A percentile compares a stretch with the other conserved stretches of the same genome.
Evolutionary conservation across 2,329 filamentous ascomycete genomes (phyloP).

Genomic region (Cercospora citrullina): DNA sequence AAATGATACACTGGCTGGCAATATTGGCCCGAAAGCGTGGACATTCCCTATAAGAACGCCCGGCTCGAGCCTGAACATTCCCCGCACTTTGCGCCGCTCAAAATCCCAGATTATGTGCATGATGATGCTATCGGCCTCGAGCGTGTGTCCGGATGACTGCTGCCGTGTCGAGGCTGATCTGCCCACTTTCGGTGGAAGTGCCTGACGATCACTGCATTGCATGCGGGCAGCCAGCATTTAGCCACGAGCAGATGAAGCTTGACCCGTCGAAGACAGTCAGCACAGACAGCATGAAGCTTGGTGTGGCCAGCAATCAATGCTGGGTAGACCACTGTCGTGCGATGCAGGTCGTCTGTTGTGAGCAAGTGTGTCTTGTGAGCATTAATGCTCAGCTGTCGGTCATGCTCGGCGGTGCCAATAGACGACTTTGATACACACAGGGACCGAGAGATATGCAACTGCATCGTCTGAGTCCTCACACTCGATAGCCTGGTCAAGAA

Average conservation of each 20-base stretch:
- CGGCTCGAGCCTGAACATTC: background rate
- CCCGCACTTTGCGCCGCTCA: slow-evolving; percentile 5
- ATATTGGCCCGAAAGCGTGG: background rate
- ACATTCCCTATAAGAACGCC: background rate
- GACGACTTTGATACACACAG: background rate
- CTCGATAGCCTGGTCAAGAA: background rate
- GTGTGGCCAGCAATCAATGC: background rate
- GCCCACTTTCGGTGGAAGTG: slow-evolving; percentile 11
- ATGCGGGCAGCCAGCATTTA: slow-evolving; percentile 4
- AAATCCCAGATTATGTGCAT: slow-evolving; percentile 1
- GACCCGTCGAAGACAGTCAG: background rate
- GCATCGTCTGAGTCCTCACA: background rate
- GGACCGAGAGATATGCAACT: background rate
- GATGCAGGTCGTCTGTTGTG: background rate
- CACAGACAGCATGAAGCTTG: background rate
- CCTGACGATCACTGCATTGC: slow-evolving; percentile 15
- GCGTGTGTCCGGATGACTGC: slow-evolving; percentile 1
- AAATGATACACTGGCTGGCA: background rate
- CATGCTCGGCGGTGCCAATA: background rate
- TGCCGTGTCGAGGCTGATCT: background rate
- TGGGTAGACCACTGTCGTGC: background rate
- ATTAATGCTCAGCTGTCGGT: background rate
- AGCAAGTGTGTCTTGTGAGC: background rate
- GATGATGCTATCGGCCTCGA: slow-evolving; percentile 10
- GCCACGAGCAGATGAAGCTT: background rate